These are phyloP conservation scores for Calcarisporium arbuscula DNA, from an alignment of 2,329 filamentous ascomycete genomes.

Conservation along the genomic window DNA sequence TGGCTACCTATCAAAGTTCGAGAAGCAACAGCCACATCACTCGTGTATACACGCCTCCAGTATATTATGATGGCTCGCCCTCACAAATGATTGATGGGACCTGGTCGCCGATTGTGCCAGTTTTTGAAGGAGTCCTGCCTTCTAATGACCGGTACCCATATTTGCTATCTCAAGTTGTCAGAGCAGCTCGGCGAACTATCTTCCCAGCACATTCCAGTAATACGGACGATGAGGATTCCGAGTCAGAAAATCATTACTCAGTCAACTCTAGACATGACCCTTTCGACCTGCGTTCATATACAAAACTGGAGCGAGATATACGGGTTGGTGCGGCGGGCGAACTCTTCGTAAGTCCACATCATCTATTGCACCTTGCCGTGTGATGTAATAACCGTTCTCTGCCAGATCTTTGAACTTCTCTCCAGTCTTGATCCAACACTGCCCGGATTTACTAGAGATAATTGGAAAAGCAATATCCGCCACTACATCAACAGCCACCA, in stretches of 20 bases:
- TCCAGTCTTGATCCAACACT: slow-evolving; percentile 16
- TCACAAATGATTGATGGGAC: not conserved
- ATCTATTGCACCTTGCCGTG: too few relatives aligned
- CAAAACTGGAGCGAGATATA: slow-evolving; percentile 3
- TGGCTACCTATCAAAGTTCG: not conserved
- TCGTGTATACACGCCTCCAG: not conserved
- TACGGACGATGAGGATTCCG: not conserved
- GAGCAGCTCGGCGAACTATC: not conserved
- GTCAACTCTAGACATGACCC: not conserved
- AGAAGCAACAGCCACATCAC: not conserved
- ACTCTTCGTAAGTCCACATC: slow-evolving; percentile 7
- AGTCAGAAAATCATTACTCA: not conserved
- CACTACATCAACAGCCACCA: slow-evolving; percentile 27
- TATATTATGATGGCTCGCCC: not conserved
- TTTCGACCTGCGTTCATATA: not conserved
- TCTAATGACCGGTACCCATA: too few relatives aligned
- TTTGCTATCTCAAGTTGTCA: too few relatives aligned
- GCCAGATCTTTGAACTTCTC: slow-evolving; percentile 34
- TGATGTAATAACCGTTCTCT: too few relatives aligned
- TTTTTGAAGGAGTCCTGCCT: too few relatives aligned
- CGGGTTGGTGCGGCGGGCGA: slow-evolving; percentile 8
- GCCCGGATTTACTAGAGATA: slow-evolving; percentile 25
- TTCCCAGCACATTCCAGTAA: not conserved
- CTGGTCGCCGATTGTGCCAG: not conserved
- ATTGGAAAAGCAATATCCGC: slow-evolving; percentile 42